Percentiles rank a stretch among this genome's conserved stretches.
These are phyloP conservation scores for Teratosphaeria nubilosa DNA, from an alignment of 2,329 filamentous ascomycete species.

Conservation along the genomic window DNA sequence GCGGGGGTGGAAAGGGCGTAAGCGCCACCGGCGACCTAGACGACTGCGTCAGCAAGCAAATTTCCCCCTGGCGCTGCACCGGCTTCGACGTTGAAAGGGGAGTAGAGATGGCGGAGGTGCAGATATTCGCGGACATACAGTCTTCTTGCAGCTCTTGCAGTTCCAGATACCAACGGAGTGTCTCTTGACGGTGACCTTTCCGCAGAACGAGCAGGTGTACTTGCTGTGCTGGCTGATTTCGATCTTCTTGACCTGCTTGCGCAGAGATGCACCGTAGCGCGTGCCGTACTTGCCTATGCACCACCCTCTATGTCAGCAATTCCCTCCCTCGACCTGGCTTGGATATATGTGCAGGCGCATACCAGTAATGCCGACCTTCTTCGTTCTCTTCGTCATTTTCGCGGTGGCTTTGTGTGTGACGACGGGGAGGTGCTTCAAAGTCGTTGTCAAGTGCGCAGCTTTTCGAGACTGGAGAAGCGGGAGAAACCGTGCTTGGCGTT, in stretches of 20 bases:
- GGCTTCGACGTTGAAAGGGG: neutral
- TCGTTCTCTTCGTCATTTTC: constrained; percentile 92
- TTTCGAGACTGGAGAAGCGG: neutral
- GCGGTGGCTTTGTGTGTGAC: constrained; percentile 12
- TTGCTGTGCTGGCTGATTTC: constrained; percentile 86
- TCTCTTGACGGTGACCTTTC: constrained; percentile 70
- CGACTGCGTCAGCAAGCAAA: neutral
- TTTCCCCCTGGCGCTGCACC: neutral
- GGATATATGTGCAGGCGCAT: neutral
- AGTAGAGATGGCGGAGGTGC: neutral
- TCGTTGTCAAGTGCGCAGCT: neutral
- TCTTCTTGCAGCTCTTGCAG: constrained; percentile 93
- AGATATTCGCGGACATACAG: constrained; percentile 29
- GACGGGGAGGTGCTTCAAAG: neutral
- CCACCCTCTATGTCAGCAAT: neutral
- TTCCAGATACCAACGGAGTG: constrained; percentile 92
- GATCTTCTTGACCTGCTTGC: constrained; percentile 99
- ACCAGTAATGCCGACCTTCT: constrained; percentile 97
- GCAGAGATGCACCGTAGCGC: constrained; percentile 97
- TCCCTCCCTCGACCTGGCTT: neutral
- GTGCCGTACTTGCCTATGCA: constrained; percentile 66
- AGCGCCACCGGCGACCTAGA: constrained; percentile 66
- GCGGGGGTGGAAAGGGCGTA: constrained; percentile 91
- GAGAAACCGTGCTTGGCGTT: neutral
- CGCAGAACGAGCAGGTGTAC: constrained; percentile 97